These are phyloP conservation scores for Cucurbita ficifolia DNA, from an alignment of 306 rosid genomes.

Conservation along the genomic window DNA sequence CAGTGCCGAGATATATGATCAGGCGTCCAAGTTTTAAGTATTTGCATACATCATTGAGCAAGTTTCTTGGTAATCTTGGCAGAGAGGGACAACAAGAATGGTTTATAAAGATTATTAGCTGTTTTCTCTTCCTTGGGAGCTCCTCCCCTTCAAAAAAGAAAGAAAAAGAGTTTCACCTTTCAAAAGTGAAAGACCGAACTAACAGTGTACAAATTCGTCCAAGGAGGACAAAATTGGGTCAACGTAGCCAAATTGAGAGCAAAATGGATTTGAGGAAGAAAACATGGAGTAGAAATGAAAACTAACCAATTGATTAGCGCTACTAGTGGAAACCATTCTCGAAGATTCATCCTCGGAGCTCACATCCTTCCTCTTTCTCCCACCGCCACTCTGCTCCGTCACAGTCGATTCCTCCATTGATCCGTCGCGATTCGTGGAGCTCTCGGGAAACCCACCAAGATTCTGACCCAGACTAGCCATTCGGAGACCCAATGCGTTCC, in stretches of 20 bases:
- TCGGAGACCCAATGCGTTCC: slow-evolving; percentile 34
- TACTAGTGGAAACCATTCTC: slow-evolving; percentile 41
- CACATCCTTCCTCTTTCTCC: slow-evolving; percentile 46
- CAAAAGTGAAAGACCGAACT: not conserved
- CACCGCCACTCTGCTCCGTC: slow-evolving; percentile 40
- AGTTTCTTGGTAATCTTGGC: not conserved
- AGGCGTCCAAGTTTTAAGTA: not conserved
- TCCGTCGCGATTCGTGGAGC: slow-evolving; percentile 27
- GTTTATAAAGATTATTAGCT: not conserved
- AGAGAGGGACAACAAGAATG: not conserved
- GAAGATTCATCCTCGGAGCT: slow-evolving; percentile 61
- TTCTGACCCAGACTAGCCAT: slow-evolving; percentile 19
- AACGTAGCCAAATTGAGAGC: slow-evolving; percentile 1
- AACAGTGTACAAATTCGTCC: not conserved
- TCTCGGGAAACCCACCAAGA: slow-evolving; percentile 19
- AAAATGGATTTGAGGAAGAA: not conserved
- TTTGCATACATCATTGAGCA: not conserved
- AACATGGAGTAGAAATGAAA: not conserved
- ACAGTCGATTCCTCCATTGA: slow-evolving; percentile 62
- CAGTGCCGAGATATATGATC: not conserved
- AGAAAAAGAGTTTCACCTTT: not conserved
- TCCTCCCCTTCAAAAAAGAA: not conserved
- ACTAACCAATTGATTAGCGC: slow-evolving; percentile 47
- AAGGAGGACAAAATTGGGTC: not conserved
- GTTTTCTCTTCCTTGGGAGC: not conserved